A percentile compares a stretch with the other conserved stretches of the same genome.
These are phyloP conservation scores for Nyctanthes arbortristis DNA, from an alignment of 257 asterid genomes.

Conservation along the genomic window DNA sequence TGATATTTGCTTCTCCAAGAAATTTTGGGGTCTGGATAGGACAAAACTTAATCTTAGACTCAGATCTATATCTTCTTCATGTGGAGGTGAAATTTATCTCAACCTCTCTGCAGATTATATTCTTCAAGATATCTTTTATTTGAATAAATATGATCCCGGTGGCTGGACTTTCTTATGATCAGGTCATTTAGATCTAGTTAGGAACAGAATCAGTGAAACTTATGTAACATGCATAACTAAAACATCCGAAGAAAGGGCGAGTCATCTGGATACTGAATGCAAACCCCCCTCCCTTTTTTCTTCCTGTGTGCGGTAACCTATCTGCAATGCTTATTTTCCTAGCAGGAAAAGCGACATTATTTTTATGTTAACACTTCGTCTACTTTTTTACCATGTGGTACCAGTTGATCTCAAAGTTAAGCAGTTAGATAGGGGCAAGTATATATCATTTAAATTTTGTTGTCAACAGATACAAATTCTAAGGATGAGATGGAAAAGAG, in stretches of 20 bases:
- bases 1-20: slow-evolving; percentile 69
- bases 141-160: not conserved
- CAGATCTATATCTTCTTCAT: slow-evolving; percentile 84
- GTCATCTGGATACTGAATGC: not conserved
- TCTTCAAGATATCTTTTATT: not conserved
- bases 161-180: not conserved
- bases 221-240: not conserved
- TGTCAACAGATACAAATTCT: no score
- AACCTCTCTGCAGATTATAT: not conserved
- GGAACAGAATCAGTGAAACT: not conserved
- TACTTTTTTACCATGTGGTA: no score
- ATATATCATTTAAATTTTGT: no score
- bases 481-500: not conserved
- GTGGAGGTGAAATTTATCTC: slow-evolving; percentile 51
- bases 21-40: slow-evolving; percentile 72
- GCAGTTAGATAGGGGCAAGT: not conserved
- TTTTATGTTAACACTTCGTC: not conserved
- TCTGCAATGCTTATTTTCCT: not conserved
- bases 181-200: not conserved
- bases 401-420: no score
- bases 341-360: not conserved
- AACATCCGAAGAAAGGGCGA: not conserved
- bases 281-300: not conserved
- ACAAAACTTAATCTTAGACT: slow-evolving; percentile 76
- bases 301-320: no score